Conservation (phyloP, 139 green algal species). For the Coccomyxa sp. region DNA sequence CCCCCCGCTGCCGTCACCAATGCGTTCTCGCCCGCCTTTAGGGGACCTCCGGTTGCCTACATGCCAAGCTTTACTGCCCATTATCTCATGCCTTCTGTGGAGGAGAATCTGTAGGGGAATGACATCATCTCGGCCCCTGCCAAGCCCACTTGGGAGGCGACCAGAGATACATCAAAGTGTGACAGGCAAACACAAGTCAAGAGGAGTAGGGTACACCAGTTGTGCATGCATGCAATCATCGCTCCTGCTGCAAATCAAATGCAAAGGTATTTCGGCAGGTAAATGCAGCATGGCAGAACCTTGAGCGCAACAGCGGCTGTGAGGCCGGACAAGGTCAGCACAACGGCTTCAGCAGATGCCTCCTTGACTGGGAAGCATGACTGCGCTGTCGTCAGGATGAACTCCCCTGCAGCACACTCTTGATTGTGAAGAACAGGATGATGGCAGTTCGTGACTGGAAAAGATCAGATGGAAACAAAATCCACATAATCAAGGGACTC, state of each 20-base stretch:
- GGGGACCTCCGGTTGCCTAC: neutral
- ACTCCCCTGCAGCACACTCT: slow-evolving; percentile 38
- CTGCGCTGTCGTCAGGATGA: slow-evolving; percentile 15
- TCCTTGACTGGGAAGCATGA: slow-evolving; percentile 18
- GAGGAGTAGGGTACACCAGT: no score
- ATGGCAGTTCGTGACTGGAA: neutral
- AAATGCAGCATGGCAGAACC: neutral
- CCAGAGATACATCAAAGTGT: neutral
- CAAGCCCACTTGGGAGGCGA: neutral
- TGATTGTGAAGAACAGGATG: no score
- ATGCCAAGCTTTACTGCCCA: neutral
- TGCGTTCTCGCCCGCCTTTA: slow-evolving; percentile 42
- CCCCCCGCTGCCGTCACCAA: slow-evolving; percentile 64
- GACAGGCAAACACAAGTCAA: no score
- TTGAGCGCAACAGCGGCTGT: slow-evolving; percentile 46
- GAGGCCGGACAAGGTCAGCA: slow-evolving; percentile 42
- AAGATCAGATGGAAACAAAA: no score
- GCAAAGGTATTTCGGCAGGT: neutral
- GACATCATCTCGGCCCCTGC: neutral
- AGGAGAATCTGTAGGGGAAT: neutral
- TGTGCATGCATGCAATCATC: no score
- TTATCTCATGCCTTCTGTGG: neutral
- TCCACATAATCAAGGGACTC: no score
- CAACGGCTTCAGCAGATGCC: slow-evolving; percentile 28
- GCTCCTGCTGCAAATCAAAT: no score